Percentiles rank a stretch among this genome's conserved stretches.
Conservation (phyloP, 495 filamentous ascomycete species). For the Aspergillus olivimuriae region DNA sequence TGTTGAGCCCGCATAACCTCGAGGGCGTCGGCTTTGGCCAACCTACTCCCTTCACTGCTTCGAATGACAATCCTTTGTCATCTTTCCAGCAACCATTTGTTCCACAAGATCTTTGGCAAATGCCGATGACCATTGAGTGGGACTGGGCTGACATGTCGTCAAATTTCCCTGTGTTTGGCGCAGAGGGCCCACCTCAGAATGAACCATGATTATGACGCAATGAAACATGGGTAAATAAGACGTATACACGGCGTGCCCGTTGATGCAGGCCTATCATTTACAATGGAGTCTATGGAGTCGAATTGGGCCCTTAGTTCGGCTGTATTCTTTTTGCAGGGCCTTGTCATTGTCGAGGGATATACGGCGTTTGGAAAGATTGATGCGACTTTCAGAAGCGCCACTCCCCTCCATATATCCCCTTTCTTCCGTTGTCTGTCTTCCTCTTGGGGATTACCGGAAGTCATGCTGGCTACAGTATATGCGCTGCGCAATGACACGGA, state of each 20-base stretch:
- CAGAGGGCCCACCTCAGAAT: conserved; percentile 19
- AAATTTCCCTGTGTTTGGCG: conserved; percentile 42
- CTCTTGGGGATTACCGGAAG: neutral
- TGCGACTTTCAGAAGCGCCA: neutral
- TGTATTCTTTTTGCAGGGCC: conserved; percentile 1
- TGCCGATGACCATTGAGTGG: conserved; percentile 97
- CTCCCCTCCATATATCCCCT: neutral
- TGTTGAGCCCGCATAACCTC: conserved; percentile 37
- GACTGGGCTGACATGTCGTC: conserved; percentile 85
- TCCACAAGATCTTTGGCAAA: conserved; percentile 93
- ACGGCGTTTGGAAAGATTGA: conserved; percentile 5
- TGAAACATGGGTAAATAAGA: conserved; percentile 2
- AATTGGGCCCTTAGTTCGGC: neutral
- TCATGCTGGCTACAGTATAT: no score
- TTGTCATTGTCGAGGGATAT: conserved; percentile 4
- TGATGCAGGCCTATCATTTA: neutral
- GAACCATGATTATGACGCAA: conserved; percentile 17
- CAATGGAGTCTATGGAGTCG: neutral
- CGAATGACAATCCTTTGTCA: conserved; percentile 35
- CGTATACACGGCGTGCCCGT: neutral
- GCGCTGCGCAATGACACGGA: no score
- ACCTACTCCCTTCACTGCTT: conserved; percentile 26
- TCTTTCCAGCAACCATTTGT: conserved; percentile 86
- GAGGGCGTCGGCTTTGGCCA: conserved; percentile 39
- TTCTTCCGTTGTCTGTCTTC: neutral